These are phyloP conservation scores for Byssoonygena ceratinophila DNA, from an alignment of 2,329 filamentous ascomycete genomes.

Conservation along the genomic window DNA sequence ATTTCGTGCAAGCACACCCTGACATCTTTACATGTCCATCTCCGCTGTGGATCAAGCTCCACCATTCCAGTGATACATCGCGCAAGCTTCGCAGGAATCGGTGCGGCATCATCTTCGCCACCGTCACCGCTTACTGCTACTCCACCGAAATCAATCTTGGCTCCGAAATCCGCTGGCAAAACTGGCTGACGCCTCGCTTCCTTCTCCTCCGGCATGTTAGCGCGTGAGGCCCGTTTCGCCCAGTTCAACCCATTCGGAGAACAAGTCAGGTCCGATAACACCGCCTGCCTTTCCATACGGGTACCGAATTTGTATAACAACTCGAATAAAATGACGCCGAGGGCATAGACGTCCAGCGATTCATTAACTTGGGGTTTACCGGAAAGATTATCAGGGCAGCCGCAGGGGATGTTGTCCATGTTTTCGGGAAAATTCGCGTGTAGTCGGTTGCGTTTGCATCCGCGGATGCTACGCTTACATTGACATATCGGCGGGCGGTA, in stretches of 20 bases:
- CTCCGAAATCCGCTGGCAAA: constrained; percentile 31
- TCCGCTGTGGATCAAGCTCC: constrained; percentile 25
- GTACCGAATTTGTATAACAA: constrained; percentile 47
- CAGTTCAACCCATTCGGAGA: constrained; percentile 14
- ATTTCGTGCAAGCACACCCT: constrained; percentile 25
- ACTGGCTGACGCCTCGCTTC: constrained; percentile 14
- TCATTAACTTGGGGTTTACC: constrained; percentile 28
- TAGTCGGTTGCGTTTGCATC: neutral
- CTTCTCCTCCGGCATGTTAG: constrained; percentile 10
- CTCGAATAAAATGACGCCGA: constrained; percentile 55
- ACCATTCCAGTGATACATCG: constrained; percentile 36
- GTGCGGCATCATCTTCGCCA: neutral
- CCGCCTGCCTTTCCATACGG: constrained; percentile 38
- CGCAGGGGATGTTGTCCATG: constrained; percentile 20
- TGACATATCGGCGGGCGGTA: constrained; percentile 42
- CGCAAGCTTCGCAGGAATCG: constrained; percentile 27
- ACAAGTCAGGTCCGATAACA: constrained; percentile 34
- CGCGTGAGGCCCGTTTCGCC: constrained; percentile 13
- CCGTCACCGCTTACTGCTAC: neutral
- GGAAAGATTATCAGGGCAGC: neutral
- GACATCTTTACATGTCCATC: constrained; percentile 32
- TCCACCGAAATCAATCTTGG: constrained; percentile 25
- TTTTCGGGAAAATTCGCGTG: neutral
- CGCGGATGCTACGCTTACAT: constrained; percentile 9
- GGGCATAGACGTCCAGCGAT: constrained; percentile 51